Percentiles rank a stretch among this genome's conserved stretches.
Conservation (phyloP, 371 early-diverging fungal species). For the Rhizopus arrhizus region DNA sequence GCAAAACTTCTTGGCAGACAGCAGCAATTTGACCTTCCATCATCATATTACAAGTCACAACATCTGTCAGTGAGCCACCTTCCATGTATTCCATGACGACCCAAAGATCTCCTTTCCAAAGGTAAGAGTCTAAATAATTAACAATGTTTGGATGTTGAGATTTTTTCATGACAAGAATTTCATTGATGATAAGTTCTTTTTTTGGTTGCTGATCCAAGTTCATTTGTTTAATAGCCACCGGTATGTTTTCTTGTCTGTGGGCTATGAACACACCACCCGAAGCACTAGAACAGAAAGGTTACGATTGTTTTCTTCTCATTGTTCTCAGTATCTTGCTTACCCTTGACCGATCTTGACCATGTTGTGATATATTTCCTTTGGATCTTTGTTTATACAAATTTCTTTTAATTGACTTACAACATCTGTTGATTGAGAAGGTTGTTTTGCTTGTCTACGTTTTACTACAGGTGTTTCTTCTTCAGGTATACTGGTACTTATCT, state of each 20-base stretch:
- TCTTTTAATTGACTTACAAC: conserved; percentile 78
- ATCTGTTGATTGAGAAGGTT: conserved; percentile 43
- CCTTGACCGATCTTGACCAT: conserved; percentile 94
- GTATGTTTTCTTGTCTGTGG: conserved; percentile 45
- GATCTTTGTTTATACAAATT: conserved; percentile 88
- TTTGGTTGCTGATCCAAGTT: conserved; percentile 81
- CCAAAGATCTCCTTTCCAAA: conserved; percentile 74
- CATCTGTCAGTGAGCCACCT: conserved; percentile 77
- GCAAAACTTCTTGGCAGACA: conserved; percentile 67
- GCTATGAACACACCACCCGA: conserved; percentile 67
- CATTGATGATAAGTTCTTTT: conserved; percentile 85
- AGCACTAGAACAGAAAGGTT: conserved; percentile 20
- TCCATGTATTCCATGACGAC: conserved; percentile 88
- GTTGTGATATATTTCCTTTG: conserved; percentile 71
- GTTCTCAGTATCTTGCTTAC: conserved; percentile 32
- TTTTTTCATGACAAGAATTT: conserved; percentile 77
- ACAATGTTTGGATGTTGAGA: conserved; percentile 76
- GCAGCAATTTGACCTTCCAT: conserved; percentile 82
- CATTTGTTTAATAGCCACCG: conserved; percentile 85
- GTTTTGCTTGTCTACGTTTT: conserved; percentile 26
- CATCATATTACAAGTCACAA: conserved; percentile 75
- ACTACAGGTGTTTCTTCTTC: conserved; percentile 16
- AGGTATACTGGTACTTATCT: background rate
- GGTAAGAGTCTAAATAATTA: conserved; percentile 76
- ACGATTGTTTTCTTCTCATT: background rate